Evolutionary conservation across 2,329 filamentous ascomycete species (phyloP), one percentile per base, ranked within the genome.

Genomic region (Seiridium cupressi): DNA sequence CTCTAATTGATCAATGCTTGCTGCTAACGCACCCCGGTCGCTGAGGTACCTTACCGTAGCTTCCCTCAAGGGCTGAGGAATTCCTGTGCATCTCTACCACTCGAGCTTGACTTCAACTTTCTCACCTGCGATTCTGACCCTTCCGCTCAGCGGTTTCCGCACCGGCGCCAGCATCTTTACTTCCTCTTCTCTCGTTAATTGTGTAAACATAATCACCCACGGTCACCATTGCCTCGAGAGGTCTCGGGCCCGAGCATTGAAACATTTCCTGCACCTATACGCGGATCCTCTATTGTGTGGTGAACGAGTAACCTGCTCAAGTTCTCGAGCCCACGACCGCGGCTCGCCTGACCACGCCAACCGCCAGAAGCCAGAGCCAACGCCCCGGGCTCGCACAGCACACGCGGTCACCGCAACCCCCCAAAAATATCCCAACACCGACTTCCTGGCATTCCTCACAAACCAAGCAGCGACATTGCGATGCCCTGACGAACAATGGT

Each of bases 401-500:
- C 10, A 36, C 10, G 32, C 35, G 32, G 11, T 10, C 36, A 35
- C 55, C 34, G 18, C 42, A 55, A 8, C 9, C 55, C 35, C 55
- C 13, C n/a, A 18, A 35, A 35, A 40, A 46, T 49, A 34, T 44
- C 44, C 34, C 13, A 40, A 10, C n/a, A 48, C 48, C 26, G 46
- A 44, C 54, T 46, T 38, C 34, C 65, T 62, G 60, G 51, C 65
- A 69, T 69, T 66, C 62, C 64, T 66, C 63, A 57, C 53, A 46
- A 51, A 55, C 53, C 61, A 46, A 59, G 51, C 57, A 32, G 54
- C 34, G 51, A 63, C 61, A 62, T 63, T 70, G 64, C 64, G 59
- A 73, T 73, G 71, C 68, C 69, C 70, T 68, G 64, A 72, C 65
- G 63, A 71, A 69, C 66, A 69, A 73, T 72, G 70, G 65, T 69